Conservation (phyloP, 768 basidiomycete species). For the Leccinum truebloodii region DNA sequence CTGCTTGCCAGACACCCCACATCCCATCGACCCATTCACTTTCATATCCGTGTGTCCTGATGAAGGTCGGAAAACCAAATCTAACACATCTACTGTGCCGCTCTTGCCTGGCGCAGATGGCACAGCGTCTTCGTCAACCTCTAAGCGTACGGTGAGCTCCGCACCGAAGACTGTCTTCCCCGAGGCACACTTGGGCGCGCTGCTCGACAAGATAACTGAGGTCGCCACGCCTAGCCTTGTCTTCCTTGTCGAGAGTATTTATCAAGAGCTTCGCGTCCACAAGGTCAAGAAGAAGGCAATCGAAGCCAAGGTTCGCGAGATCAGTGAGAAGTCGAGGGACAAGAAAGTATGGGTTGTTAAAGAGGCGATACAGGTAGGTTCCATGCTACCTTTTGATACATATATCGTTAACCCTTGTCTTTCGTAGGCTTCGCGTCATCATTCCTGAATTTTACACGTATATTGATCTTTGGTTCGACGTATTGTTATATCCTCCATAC, state of each 20-base stretch:
- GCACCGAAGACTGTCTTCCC: conserved; percentile 67
- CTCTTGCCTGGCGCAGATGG: conserved; percentile 40
- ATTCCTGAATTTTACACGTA: conserved; percentile 7
- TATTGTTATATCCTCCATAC: conserved; percentile 13
- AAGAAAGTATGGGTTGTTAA: conserved; percentile 77
- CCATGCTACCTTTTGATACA: not conserved
- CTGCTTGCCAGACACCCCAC: conserved; percentile 57
- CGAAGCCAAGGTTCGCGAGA: conserved; percentile 76
- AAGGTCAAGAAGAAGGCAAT: conserved; percentile 84
- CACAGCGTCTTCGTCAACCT: conserved; percentile 18
- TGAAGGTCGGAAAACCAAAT: conserved; percentile 26
- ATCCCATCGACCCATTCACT: conserved; percentile 76
- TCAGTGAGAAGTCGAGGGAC: conserved; percentile 72
- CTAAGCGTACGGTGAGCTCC: conserved; percentile 28
- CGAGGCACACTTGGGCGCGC: conserved; percentile 55
- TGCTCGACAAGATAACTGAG: conserved; percentile 63
- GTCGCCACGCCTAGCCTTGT: conserved; percentile 63
- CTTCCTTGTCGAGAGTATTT: conserved; percentile 71
- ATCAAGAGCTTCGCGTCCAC: conserved; percentile 64
- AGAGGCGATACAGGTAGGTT: conserved; percentile 14
- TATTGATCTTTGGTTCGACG: conserved; percentile 1
- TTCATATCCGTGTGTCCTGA: conserved; percentile 57
- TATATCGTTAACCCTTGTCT: not conserved
- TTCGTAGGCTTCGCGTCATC: conserved; percentile 13
- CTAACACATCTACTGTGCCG: conserved; percentile 45